Evolutionary conservation across 495 filamentous ascomycete genomes (phyloP), one percentile per base, ranked within the genome.

Genomic region (Aspergillus baeticus): DNA sequence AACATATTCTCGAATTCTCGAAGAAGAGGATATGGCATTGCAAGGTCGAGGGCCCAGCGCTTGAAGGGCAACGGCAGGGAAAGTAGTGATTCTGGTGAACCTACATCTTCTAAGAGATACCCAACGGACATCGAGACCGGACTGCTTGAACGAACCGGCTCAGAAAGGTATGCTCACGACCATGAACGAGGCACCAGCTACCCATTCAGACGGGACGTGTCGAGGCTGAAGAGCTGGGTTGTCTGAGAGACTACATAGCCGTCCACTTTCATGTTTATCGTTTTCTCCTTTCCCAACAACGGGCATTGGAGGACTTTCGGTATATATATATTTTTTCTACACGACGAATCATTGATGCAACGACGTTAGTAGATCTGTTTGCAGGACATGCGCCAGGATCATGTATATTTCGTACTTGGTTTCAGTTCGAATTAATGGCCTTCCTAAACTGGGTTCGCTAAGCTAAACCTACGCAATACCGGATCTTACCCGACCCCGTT

Each of bases 201-300:
- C 22, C 41, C 44, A 31, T 60, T 62, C 50, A 46, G 47, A 23
- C 50, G 46, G 33, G 59, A 62, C 18, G 54, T 53, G 5, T 49
- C 60, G 2, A 65, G 54, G 29, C 44, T 57, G 29, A 68, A 63
- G 48, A 60, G 60, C 41, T 65, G 58, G 60, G 51, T 36, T 34
- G 26, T 31, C 6, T 58, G 56, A 63, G 23, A 8, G 17, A 45
- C 6, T 17, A 52, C 33, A n/a, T 45, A 48, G 21, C 31, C 10
- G 17, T 41, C n/a, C 35, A 10, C 33, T 20, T 4, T 33, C 15
- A 11, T 31, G 18, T 36, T 29, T 29, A 29, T 29, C 26, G 3
- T 29, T 29, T 29, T 29, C 26, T 8, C 8, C 8, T 8, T 8
- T 8, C 26, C 49, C 17, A 34, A 41, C 5, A 23, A 23, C 14